Base-by-base conservation (phyloP, 2,329 filamentous ascomycete species). In the Botrytis paeoniae region DNA sequence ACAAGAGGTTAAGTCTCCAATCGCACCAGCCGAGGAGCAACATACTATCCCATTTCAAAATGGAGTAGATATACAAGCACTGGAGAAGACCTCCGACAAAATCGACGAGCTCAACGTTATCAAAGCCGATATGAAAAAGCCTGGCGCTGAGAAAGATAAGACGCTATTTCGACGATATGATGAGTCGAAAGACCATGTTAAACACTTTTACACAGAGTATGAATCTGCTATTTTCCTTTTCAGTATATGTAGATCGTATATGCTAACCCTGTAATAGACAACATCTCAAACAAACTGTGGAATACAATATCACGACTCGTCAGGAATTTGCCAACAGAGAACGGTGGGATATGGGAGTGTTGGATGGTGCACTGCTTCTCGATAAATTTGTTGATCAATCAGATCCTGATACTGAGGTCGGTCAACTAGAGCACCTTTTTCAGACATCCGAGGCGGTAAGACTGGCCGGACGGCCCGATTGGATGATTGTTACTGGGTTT, bases 301-400 rank as follows among this genome's bases (percentile, higher is more conserved):
- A 92, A 16, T 97, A 95, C 87, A 97, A 97, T 85, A 86, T 97
- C 61, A 89, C 90, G 75, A 93, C 92, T 22, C 92, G 94, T 72
- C 89, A 92, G 78, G 84, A 87, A 71, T 93, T 94, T 84, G 85
- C 90, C 82, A 86, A 86, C 76, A 88, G 90, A 75, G 88, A 88
- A 2, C 89, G 92, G 59, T 87, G 92, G 82, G 8, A 4, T 18
- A 93, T 97, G 92, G 92, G 91, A 75, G 87, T 97, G 81, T 97
- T 94, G 94, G 86, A 97, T 82, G 94, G 94, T 32, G 96, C 97
- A 84, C 93, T 97, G 87, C 95, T 94, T 83, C 91, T 97, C 80
- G 93, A 97, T 87, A 94, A 92, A 0, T 88, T 97, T 70, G 92
- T 97, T 82, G 94, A 97, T 83, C 93, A 97, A 83, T 94, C 91